These are phyloP conservation scores for Aspergillus sclerotioniger DNA, from an alignment of 495 filamentous ascomycete genomes.

Conservation along the genomic window DNA sequence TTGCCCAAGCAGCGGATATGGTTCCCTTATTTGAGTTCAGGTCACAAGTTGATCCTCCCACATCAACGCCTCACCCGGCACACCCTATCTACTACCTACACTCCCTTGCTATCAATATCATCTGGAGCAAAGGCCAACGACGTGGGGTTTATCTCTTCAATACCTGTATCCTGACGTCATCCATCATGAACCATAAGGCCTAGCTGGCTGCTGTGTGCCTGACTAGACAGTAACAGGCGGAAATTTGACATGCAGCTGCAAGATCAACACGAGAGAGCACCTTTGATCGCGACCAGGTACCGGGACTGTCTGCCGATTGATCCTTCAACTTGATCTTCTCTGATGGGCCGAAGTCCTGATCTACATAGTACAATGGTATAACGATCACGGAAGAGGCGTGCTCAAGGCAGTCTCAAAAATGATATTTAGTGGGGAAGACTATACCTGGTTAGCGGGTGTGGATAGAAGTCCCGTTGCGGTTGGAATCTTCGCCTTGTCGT, in stretches of 20 bases:
- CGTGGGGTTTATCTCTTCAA: too few species aligned
- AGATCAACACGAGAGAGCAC: too few species aligned
- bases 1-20: background rate
- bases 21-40: background rate
- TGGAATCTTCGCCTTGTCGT: slow-evolving; percentile 2
- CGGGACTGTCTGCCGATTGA: too few species aligned
- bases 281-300: too few species aligned
- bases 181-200: background rate
- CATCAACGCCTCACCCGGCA: background rate
- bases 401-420: background rate
- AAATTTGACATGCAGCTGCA: background rate
- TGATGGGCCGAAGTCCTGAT: too few species aligned
- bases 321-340: too few species aligned
- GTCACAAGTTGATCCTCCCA: background rate
- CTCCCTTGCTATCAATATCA: background rate
- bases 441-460: background rate
- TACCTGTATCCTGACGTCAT: background rate
- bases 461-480: background rate
- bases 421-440: background rate
- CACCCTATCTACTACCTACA: background rate
- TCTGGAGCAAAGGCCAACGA: background rate
- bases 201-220: background rate
- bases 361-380: too few species aligned
- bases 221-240: background rate
- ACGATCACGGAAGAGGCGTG: background rate